Conservation (phyloP, 257 asterid genomes). For the Echium plantagineum region DNA sequence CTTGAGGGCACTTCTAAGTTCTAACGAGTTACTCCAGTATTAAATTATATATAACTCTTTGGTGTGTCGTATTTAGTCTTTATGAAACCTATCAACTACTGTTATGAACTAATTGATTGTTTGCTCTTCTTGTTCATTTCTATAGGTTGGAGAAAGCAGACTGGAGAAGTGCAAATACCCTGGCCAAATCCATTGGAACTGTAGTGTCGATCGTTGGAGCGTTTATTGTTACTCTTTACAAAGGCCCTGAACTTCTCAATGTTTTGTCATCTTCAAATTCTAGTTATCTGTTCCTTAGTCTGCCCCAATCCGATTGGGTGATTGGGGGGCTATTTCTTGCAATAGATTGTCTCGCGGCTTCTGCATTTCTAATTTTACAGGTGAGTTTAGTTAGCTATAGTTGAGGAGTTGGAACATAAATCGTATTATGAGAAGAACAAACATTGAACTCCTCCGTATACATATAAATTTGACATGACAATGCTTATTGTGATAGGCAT, state of each 20-base stretch:
- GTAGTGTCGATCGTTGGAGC: constrained; percentile 75
- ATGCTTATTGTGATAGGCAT: constrained; percentile 33
- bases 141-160: constrained; percentile 69
- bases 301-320: constrained; percentile 37
- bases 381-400: constrained; percentile 15
- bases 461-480: neutral
- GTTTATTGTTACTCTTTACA: constrained; percentile 59
- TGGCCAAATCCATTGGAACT: constrained; percentile 64
- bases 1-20: neutral
- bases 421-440: neutral
- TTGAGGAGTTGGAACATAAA: neutral
- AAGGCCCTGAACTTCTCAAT: constrained; percentile 50
- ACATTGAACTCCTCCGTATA: neutral
- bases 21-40: neutral
- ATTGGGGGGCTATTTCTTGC: constrained; percentile 69
- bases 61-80: no score
- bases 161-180: constrained; percentile 41
- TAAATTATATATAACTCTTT: no score
- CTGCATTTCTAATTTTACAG: constrained; percentile 66
- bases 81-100: no score
- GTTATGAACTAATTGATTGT: no score
- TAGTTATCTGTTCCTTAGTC: constrained; percentile 11
- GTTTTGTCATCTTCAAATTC: constrained; percentile 22
- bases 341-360: constrained; percentile 51
- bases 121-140: constrained; percentile 3